Evolutionary conservation across 192 early-diverging fungal species (phyloP).

Genomic region (Entomortierella chlamydospora): DNA sequence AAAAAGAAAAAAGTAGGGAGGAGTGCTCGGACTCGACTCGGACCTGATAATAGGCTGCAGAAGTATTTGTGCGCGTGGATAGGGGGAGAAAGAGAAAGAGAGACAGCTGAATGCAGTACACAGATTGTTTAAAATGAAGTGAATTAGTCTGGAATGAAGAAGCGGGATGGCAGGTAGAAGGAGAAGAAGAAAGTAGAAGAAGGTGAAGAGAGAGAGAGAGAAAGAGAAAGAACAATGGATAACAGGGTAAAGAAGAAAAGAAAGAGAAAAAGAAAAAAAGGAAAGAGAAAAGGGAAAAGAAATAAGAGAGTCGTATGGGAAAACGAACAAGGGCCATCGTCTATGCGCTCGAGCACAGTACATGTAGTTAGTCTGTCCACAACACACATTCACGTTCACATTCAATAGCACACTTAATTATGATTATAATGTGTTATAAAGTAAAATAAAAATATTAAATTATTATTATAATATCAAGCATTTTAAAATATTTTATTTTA

Average conservation of each 20-base stretch:
- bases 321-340: background rate
- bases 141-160: too few species aligned
- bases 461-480: too few species aligned
- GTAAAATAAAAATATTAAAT: too few species aligned
- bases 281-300: slow-evolving; percentile 5
- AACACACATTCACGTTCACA: too few species aligned
- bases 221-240: slow-evolving; percentile 4
- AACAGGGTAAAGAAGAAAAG: background rate
- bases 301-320: slow-evolving; percentile 3
- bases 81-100: background rate
- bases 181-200: background rate
- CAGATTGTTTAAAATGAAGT: too few species aligned
- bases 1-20: too few species aligned
- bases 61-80: background rate
- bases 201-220: slow-evolving; percentile 1
- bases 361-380: too few species aligned
- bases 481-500: too few species aligned
- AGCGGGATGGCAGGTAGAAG: too few species aligned
- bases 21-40: background rate
- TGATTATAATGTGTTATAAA: too few species aligned
- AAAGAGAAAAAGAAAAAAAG: slow-evolving; percentile 9
- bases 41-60: background rate
- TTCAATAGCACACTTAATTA: too few species aligned
- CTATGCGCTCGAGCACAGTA: background rate
- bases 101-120: background rate